Evolutionary conservation across 2,329 filamentous ascomycete species (phyloP).

Genomic region (Trichoderma koningii): DNA sequence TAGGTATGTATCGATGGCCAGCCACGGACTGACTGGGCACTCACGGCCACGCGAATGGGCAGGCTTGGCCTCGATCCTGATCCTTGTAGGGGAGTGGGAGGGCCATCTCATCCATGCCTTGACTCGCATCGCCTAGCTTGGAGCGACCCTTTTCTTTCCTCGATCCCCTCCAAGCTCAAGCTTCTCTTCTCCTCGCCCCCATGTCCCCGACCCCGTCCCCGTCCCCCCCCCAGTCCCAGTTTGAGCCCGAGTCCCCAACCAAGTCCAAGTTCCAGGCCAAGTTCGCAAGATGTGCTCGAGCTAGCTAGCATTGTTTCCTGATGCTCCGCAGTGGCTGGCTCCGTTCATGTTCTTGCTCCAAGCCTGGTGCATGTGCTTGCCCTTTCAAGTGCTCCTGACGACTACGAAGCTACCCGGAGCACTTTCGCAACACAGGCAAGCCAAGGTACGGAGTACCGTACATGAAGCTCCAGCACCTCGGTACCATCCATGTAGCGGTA

Average conservation of each 20-base stretch:
- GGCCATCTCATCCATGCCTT: neutral
- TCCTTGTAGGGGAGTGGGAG: conserved; percentile 18
- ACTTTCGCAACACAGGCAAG: neutral
- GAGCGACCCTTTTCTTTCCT: conserved; percentile 7
- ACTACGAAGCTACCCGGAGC: neutral
- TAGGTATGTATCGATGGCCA: neutral
- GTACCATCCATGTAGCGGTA: no score
- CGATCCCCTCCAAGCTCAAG: neutral
- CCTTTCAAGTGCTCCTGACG: neutral
- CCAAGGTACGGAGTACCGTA: no score
- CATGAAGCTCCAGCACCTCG: no score
- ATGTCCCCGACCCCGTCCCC: no score
- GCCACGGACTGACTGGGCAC: neutral
- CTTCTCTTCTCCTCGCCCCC: neutral
- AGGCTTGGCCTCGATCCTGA: neutral
- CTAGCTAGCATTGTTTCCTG: neutral
- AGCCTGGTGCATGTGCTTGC: neutral
- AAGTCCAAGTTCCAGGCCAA: neutral
- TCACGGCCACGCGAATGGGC: neutral
- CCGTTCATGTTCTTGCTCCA: neutral
- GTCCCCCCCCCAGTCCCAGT: neutral
- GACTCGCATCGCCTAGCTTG: conserved; percentile 19
- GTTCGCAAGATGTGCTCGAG: conserved; percentile 10
- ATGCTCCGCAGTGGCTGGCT: neutral
- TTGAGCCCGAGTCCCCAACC: neutral